Percentiles rank a stretch among this genome's conserved stretches.
Conservation (phyloP, 208 protist species). For the Leishmania major region DNA sequence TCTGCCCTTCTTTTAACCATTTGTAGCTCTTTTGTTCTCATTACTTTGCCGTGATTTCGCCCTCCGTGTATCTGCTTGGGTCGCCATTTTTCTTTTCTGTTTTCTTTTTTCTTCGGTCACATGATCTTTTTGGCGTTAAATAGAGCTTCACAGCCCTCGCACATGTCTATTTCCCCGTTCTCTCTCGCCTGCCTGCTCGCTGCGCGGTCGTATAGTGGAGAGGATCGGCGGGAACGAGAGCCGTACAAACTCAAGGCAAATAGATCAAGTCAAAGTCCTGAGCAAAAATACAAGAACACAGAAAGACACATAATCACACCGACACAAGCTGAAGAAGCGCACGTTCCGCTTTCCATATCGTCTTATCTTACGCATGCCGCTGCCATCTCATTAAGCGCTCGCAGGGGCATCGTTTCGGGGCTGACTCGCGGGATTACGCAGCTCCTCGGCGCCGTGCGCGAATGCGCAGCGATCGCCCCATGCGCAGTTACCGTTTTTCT, state of each 20-base stretch:
- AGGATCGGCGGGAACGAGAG: background rate
- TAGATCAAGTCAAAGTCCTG: background rate
- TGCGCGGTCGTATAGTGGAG: background rate
- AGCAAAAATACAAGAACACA: background rate
- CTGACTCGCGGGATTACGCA: conserved; percentile 32
- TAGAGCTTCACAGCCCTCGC: background rate
- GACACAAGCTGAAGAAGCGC: conserved; percentile 8
- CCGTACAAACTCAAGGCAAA: background rate
- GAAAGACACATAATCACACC: background rate
- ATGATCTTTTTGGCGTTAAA: background rate
- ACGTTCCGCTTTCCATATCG: conserved; percentile 8
- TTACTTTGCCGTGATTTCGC: background rate
- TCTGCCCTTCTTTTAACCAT: background rate
- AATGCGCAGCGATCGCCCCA: conserved; percentile 87
- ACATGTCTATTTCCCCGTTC: background rate
- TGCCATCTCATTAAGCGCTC: background rate
- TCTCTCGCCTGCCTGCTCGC: background rate
- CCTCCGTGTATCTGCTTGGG: background rate
- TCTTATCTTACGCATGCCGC: conserved; percentile 8
- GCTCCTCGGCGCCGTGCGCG: conserved; percentile 75
- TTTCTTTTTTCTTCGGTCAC: background rate
- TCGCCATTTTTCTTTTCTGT: background rate
- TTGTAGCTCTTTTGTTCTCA: background rate
- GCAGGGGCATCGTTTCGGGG: conserved; percentile 22
- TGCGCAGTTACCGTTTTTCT: conserved; percentile 81